These are phyloP conservation scores for Leucocoprinus leucothites DNA, from an alignment of 768 basidiomycete species.

Conservation along the genomic window DNA sequence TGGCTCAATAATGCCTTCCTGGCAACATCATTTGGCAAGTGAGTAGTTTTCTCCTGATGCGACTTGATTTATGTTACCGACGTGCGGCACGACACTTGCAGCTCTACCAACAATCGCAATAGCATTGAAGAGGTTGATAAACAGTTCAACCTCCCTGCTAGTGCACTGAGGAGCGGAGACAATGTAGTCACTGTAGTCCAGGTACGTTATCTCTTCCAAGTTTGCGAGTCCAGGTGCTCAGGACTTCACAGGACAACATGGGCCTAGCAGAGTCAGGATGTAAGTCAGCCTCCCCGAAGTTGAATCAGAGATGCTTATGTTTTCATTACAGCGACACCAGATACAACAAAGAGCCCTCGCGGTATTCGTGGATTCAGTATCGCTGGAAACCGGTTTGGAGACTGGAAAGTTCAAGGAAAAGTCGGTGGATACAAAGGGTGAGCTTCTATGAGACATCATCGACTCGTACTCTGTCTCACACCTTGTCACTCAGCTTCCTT, in stretches of 20 bases:
- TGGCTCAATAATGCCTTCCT: conserved; percentile 78
- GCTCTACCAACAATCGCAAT: conserved; percentile 64
- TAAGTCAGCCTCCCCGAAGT: conserved; percentile 20
- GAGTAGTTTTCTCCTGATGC: conserved; percentile 18
- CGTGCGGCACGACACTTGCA: conserved; percentile 17
- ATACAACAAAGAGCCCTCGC: conserved; percentile 68
- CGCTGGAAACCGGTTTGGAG: conserved; percentile 53
- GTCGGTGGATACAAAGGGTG: conserved; percentile 67
- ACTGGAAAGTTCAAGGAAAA: conserved; percentile 77
- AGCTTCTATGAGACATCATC: conserved; percentile 12
- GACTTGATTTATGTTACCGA: not conserved
- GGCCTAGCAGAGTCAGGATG: conserved; percentile 65
- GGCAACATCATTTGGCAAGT: conserved; percentile 75
- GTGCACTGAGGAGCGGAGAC: conserved; percentile 46
- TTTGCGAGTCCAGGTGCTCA: not conserved
- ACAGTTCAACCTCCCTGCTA: conserved; percentile 57
- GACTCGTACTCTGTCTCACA: not conserved
- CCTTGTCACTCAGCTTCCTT: conserved; percentile 47
- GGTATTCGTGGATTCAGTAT: conserved; percentile 77
- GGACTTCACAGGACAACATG: conserved; percentile 63
- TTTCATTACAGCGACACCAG: conserved; percentile 30
- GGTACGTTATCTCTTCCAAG: conserved; percentile 30
- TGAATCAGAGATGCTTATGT: not conserved
- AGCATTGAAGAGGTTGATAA: conserved; percentile 68
- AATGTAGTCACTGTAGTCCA: conserved; percentile 80